Evolutionary conservation across 2,329 filamentous ascomycete species (phyloP), one percentile per base, ranked within the genome.

Genomic region (Macrophomina phaseolina): DNA sequence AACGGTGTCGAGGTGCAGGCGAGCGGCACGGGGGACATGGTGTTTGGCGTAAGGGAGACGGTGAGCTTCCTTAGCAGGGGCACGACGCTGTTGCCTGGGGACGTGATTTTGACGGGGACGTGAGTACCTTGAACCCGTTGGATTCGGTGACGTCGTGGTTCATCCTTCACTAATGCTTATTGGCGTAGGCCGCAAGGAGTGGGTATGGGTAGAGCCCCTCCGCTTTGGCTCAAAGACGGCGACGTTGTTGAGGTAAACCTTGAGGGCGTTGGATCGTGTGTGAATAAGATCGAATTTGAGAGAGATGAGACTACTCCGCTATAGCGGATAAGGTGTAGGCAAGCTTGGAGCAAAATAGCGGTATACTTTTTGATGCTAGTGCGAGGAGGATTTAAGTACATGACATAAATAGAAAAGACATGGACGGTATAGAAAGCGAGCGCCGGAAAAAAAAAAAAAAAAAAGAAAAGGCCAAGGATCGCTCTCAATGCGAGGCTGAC

Each of bases 221-320:
- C 63, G 32, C 52, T 61, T 16, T 68, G 52, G 66, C 18, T 68
- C 11, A 55, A 61, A 23, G 38, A 68, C 38, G 66, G 66, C 30
- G 76, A 77, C 71, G 73, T 71, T 38, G 76, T 78, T 1, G 75
- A 77, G 70, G 72, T 78, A 16, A 69, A 73, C 53, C 74, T 76
- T 0, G 72, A 77, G 64, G 76, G 76, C 1, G 75, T 78, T 67
- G 77, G 76, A 7, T 76, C 74, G 65, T 71, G 77, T 62, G 67
- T 74, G 14, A 78, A 78, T 46, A 75, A 66, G 69, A 72, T 78
- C 68, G 68, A 68, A 64, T 78, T 78, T 67, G 75, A 78, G 67
- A 74, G 73, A 67, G 48, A 65, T 23, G 30, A 38, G 18, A 3
- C 40, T 8, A 3, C 40, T 34, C 46, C 34, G 32, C 46, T 16